A percentile compares a stretch with the other conserved stretches of the same genome.
These are phyloP conservation scores for Aspergillus vadensis DNA, from an alignment of 2,329 filamentous ascomycete genomes.

Conservation along the genomic window DNA sequence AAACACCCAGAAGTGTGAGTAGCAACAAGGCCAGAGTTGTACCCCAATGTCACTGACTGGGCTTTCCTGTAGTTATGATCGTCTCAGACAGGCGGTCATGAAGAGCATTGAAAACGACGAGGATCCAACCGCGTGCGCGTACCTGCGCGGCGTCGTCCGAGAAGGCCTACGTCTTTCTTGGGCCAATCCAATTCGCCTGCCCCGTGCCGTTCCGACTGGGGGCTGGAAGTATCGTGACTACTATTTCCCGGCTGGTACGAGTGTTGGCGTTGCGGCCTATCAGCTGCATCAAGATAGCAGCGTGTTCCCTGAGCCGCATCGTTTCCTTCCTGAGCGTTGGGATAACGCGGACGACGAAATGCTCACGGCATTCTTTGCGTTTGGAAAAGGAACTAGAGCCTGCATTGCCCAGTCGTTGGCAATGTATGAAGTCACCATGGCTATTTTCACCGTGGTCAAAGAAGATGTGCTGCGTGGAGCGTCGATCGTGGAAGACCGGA, in stretches of 20 bases:
- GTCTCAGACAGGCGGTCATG: constrained; percentile 39
- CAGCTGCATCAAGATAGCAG: constrained; percentile 51
- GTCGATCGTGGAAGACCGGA: constrained; percentile 40
- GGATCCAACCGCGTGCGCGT: constrained; percentile 38
- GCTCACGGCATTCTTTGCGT: constrained; percentile 50
- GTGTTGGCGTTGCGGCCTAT: constrained; percentile 50
- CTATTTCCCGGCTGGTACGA: constrained; percentile 48
- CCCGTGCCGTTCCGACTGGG: constrained; percentile 48
- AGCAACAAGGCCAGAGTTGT: background rate
- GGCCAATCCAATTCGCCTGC: constrained; percentile 55
- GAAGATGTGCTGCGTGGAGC: constrained; percentile 51
- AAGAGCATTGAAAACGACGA: constrained; percentile 26
- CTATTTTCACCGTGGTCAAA: constrained; percentile 46
- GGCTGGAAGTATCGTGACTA: constrained; percentile 42
- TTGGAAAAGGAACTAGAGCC: constrained; percentile 51
- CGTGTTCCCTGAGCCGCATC: constrained; percentile 46
- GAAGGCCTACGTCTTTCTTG: constrained; percentile 55
- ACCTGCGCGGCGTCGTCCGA: constrained; percentile 53
- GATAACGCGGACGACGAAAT: constrained; percentile 42
- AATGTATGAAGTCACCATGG: constrained; percentile 47
- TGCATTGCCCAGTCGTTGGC: constrained; percentile 57
- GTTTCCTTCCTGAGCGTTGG: constrained; percentile 55
- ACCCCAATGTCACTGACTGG: constrained; percentile 19
- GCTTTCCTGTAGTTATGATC: constrained; percentile 25
- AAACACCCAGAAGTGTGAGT: constrained; percentile 45